Percentiles rank a stretch among this genome's conserved stretches.
Conservation (phyloP, 2,329 filamentous ascomycete genomes). For the Alternaria incomplexa region DNA sequence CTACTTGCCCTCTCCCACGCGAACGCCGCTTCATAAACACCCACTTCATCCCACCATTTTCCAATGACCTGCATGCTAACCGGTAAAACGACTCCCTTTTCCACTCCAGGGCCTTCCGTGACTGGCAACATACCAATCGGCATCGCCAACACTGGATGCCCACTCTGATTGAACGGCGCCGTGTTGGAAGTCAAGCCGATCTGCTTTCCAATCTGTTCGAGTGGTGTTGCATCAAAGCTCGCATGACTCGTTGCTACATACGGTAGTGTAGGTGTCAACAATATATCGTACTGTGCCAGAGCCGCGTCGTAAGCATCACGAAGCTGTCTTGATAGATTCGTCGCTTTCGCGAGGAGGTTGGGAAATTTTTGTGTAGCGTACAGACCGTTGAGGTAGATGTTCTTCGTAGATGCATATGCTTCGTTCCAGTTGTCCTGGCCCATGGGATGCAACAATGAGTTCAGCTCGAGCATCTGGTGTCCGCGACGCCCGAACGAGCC, state of each 20-base stretch:
- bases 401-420: slow-evolving; percentile 59
- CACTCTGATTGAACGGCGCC: slow-evolving; percentile 63
- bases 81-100: slow-evolving; percentile 48
- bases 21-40: slow-evolving; percentile 53
- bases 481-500: slow-evolving; percentile 54
- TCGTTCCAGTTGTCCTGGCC: slow-evolving; percentile 58
- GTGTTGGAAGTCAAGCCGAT: slow-evolving; percentile 64
- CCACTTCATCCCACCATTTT: slow-evolving; percentile 58
- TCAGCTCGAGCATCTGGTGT: slow-evolving; percentile 59
- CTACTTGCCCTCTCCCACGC: slow-evolving; percentile 57
- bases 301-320: slow-evolving; percentile 55
- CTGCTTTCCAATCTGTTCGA: slow-evolving; percentile 57
- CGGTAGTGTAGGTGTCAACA: slow-evolving; percentile 59
- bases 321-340: slow-evolving; percentile 57
- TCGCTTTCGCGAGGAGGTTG: slow-evolving; percentile 55
- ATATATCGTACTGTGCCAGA: slow-evolving; percentile 52
- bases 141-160: slow-evolving; percentile 62
- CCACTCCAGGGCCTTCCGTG: slow-evolving; percentile 44
- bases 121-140: slow-evolving; percentile 57
- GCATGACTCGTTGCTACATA: slow-evolving; percentile 56
- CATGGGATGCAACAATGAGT: slow-evolving; percentile 56
- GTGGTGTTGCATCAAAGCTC: slow-evolving; percentile 46
- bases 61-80: slow-evolving; percentile 64
- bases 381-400: slow-evolving; percentile 60
- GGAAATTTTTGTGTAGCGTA: slow-evolving; percentile 56